Evolutionary conservation across 2,329 filamentous ascomycete species (phyloP).

Genomic region (Botrytis tulipae): DNA sequence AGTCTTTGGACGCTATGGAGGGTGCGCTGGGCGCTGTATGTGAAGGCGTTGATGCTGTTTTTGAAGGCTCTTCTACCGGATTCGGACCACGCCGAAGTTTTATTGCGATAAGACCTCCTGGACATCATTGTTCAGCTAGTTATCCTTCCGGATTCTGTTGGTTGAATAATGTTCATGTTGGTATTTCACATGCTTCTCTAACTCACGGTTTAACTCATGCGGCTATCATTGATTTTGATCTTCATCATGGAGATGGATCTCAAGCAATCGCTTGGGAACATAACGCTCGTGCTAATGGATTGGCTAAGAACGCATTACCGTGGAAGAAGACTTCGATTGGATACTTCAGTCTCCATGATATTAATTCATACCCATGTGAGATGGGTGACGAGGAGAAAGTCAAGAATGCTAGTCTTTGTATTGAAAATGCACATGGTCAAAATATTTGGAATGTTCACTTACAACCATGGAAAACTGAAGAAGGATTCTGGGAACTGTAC

Average conservation of each 20-base stretch:
- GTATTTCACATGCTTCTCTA: constrained; percentile 85
- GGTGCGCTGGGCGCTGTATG: constrained; percentile 90
- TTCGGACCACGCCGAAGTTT: constrained; percentile 73
- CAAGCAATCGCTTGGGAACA: constrained; percentile 91
- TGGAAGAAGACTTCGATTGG: constrained; percentile 87
- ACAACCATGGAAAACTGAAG: constrained; percentile 76
- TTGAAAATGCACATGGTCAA: constrained; percentile 92
- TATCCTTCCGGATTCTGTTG: constrained; percentile 96
- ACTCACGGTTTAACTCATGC: constrained; percentile 87
- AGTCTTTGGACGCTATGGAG: constrained; percentile 84
- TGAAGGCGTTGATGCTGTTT: constrained; percentile 86
- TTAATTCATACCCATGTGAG: constrained; percentile 98
- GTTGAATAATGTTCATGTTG: constrained; percentile 97
- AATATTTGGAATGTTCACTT: constrained; percentile 96
- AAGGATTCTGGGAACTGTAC: constrained; percentile 89
- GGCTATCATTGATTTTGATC: constrained; percentile 64
- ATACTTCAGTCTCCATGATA: constrained; percentile 96
- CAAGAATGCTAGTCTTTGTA: constrained; percentile 87
- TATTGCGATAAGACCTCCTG: constrained; percentile 87
- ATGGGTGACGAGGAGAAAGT: constrained; percentile 91
- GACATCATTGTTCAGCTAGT: constrained; percentile 89
- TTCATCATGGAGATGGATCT: constrained; percentile 94
- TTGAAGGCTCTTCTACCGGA: constrained; percentile 49
- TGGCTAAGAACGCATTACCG: constrained; percentile 67
- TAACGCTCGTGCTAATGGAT: constrained; percentile 65